A percentile compares a stretch with the other conserved stretches of the same genome.
These are phyloP conservation scores for Miamiensis avidus DNA, from an alignment of 169 alveolate species.

Conservation along the genomic window DNA sequence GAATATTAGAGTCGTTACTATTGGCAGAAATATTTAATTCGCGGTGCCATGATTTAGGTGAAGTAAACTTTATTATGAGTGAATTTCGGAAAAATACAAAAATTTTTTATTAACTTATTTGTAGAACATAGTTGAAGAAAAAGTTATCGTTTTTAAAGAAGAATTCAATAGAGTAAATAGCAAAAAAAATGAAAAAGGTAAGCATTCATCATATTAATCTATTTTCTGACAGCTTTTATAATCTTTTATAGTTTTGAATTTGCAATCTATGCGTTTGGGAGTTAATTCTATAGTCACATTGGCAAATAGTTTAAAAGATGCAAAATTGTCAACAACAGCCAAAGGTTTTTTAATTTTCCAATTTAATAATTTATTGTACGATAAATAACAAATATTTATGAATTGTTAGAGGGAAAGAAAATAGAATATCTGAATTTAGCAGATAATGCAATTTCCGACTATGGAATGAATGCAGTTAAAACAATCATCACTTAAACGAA, in stretches of 20 bases:
- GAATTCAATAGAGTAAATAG: conserved; percentile 72
- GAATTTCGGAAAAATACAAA: conserved; percentile 19
- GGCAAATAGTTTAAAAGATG: conserved; percentile 58
- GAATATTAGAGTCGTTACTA: conserved; percentile 64
- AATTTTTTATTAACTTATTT: conserved; percentile 32
- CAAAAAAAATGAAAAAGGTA: conserved; percentile 55
- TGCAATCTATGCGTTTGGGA: conserved; percentile 77
- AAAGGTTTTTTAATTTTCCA: too few relatives aligned
- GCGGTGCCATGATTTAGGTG: conserved; percentile 85
- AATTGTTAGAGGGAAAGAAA: neutral
- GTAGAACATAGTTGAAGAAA: conserved; percentile 56
- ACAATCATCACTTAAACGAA: conserved; percentile 63
- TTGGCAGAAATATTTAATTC: conserved; percentile 72
- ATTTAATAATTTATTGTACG: too few relatives aligned
- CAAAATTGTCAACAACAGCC: conserved; percentile 33
- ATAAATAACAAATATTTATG: neutral
- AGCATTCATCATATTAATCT: too few relatives aligned
- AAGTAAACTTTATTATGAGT: conserved; percentile 37
- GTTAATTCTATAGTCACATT: conserved; percentile 79
- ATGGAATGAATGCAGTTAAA: conserved; percentile 87
- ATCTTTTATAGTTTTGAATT: conserved; percentile 44
- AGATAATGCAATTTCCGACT: conserved; percentile 83
- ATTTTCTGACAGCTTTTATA: neutral
- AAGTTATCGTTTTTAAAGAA: conserved; percentile 81
- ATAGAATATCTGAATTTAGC: conserved; percentile 71